Base-by-base conservation (phyloP, 1,139 yeast species). In the Meyerozyma sp. region DNA sequence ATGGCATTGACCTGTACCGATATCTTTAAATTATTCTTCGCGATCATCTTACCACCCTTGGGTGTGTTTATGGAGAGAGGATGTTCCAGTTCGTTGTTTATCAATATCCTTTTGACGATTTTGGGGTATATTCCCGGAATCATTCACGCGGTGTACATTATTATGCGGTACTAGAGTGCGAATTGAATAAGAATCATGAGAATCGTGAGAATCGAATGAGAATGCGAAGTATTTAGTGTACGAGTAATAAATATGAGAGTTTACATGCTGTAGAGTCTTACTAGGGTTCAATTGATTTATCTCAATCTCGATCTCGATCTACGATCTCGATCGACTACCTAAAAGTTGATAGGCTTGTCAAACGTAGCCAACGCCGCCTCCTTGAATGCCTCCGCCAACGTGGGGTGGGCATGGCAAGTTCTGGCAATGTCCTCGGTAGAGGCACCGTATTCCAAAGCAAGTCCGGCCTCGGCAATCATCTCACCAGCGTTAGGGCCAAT, bases 401-500 rank as follows among this genome's bases (percentile, higher is more conserved):
- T 93, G 66, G 99, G 99, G 72, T 94, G 99, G 47, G 98, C 98
- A 61, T 93, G 98, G 68, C 97, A 91, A 42, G 91, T 88, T 75
- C 98, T 85, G 50, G 98, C 95, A 61, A 94, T 78, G 63, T 94
- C 99, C 73, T 94, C 99, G 46, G 97, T 87, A 41, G 95, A 84
- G 44, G 98, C 99, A 69, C 99, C 99, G 71, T 94, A 94, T 75
- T 94, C 99, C 55, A 94, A 70, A 42, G 99, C 99, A 63, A 94
- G 79, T 54, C 95, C 96, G 50, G 91, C 98, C 75, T 94, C 98
- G 54, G 96, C 98, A 65, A 94, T 93, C 96, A 94, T 89, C 77
- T 94, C 99, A 72, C 99, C 98, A 47, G 99, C 99, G 62, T 88
- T 89, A 56, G 98, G 88, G 58, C 98, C 98, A 57, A 91, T 84